phyloP scores from a whole-genome alignment of 306 rosid species.

The Rubus idaeus region DNA sequence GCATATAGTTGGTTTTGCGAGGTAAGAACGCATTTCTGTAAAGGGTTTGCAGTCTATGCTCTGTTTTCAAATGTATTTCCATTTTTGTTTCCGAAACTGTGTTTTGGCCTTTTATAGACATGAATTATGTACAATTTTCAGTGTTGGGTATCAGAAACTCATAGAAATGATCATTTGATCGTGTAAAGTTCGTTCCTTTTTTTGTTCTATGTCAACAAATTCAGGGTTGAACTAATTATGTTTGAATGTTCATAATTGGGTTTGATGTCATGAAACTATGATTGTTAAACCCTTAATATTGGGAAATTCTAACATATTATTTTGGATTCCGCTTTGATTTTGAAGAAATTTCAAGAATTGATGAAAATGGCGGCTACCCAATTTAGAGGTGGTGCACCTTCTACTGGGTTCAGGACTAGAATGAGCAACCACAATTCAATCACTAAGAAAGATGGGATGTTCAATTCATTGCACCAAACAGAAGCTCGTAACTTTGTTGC shows the following conservation, averaged over 20 bases:
- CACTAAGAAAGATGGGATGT: slow-evolving; percentile 11
- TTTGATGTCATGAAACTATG: not conserved
- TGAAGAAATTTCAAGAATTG: slow-evolving; percentile 11
- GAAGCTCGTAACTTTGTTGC: slow-evolving; percentile 17
- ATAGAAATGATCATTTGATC: not conserved
- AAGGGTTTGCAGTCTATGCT: slow-evolving; percentile 1
- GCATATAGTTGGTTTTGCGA: not conserved
- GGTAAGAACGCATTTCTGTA: not conserved
- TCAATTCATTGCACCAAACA: slow-evolving; percentile 9
- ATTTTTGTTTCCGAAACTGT: not conserved
- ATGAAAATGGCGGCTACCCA: slow-evolving; percentile 35
- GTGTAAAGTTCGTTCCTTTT: not conserved
- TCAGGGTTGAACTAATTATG: not conserved
- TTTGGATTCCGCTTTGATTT: not conserved
- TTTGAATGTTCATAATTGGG: not conserved
- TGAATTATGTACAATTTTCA: not conserved
- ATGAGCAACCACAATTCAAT: slow-evolving; percentile 13
- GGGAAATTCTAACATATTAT: not conserved
- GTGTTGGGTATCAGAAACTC: not conserved
- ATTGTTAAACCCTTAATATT: not conserved
- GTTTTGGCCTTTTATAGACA: not conserved
- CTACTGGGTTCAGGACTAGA: slow-evolving; percentile 21
- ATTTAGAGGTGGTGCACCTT: slow-evolving; percentile 27
- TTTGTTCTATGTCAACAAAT: no score
- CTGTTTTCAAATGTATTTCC: not conserved